Percentiles rank a stretch among this genome's conserved stretches.
These are phyloP conservation scores for Coprinopsis cinerea DNA, from an alignment of 768 basidiomycete species.

Conservation along the genomic window DNA sequence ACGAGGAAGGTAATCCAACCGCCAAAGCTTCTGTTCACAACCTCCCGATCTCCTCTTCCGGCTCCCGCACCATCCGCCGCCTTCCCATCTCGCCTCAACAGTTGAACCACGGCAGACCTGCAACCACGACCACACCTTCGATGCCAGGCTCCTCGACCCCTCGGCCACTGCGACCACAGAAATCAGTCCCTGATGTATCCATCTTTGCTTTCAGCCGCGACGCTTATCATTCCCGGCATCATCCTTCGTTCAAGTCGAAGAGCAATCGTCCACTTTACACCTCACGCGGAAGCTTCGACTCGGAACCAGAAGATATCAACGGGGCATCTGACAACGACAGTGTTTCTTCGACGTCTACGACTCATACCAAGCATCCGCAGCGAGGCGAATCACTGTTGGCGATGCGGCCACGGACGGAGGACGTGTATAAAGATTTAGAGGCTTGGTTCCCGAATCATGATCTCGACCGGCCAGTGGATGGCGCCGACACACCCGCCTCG, in stretches of 20 bases:
- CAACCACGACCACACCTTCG: background rate
- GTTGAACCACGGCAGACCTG: background rate
- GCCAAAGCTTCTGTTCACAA: background rate
- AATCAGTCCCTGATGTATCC: constrained; percentile 10
- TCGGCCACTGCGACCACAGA: constrained; percentile 3
- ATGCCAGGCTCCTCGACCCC: background rate
- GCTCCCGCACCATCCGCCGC: background rate
- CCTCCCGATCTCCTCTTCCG: background rate
- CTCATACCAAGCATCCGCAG: background rate
- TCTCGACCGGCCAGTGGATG: constrained; percentile 78
- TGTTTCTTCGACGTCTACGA: background rate
- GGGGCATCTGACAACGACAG: background rate
- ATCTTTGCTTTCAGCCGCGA: constrained; percentile 6
- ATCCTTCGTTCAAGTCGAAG: background rate
- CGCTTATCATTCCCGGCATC: too few species aligned
- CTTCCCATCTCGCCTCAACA: constrained; percentile 1
- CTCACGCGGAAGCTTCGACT: background rate
- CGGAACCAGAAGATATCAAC: background rate
- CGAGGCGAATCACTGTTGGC: constrained; percentile 21
- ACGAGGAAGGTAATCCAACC: background rate
- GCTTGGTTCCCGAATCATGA: constrained; percentile 87
- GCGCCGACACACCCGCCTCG: constrained; percentile 17
- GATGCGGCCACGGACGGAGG: constrained; percentile 65
- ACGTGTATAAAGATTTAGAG: constrained; percentile 75
- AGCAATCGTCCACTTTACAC: too few species aligned